Evolutionary conservation across 257 asterid genomes (phyloP), one percentile per base, ranked within the genome.

Genomic region (Nicotiana paniculata): DNA sequence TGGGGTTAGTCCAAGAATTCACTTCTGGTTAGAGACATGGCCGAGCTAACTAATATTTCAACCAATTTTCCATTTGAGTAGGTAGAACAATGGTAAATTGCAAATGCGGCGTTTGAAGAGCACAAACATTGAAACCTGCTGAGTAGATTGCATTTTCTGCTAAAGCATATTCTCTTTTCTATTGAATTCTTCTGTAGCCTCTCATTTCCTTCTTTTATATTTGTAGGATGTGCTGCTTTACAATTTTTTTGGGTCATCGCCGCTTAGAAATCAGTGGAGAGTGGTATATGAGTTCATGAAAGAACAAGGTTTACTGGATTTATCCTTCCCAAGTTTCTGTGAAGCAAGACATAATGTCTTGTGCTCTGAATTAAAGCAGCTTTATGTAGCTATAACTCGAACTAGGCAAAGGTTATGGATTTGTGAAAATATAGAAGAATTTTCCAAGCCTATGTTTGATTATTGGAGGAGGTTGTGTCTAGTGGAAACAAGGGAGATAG

Each of bases 371-470:
- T 82, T 93, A 77, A 93, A 90, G 68, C 96, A 90, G 65, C 69
- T 93, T 16, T 93, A 93, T 16, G 96, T 93, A 54, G 92, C 96
- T 4, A 89, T 91, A 16, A 91, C 97, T 18, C 88, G 97, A 57
- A 91, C 97, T 4, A 87, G 91, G 82, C 96, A 93, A 84, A 86
- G 94, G 75, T 82, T 93, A 77, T 93, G 97, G 97, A 91, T 93
- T 24, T 91, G 90, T 68, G 97, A 93, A 63, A 88, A 85, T 64
- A 66, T 59, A n/a, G 89, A 85, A 55, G 93, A 90, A 77, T 15
- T 82, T 26, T 90, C 90, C 9, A 86, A 81, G 84, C 96, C 96
- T 21, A 91, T 93, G 89, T 88, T 85, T 58, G 93, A 91, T 35
- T 91, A 89, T 46, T 91, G 97, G 97, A 90, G 68, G 77, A 88